Evolutionary conservation across 768 basidiomycete genomes (phyloP).

Genomic region (Collybia mongolica): DNA sequence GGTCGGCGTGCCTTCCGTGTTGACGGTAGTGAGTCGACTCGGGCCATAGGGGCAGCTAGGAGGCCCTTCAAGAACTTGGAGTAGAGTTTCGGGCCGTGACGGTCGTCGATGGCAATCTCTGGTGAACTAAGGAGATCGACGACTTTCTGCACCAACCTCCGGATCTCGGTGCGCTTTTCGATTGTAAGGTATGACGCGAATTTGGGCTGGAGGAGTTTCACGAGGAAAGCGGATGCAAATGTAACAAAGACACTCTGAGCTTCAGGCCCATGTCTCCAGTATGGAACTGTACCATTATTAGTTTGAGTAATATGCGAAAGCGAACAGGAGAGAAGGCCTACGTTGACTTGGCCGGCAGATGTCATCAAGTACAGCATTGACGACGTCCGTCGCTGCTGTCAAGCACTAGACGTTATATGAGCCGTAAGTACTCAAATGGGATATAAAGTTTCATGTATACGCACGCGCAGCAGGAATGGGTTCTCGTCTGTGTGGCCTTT

Average conservation of each 20-base stretch:
- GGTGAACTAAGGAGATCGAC: conserved; percentile 67
- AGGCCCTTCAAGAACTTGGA: conserved; percentile 76
- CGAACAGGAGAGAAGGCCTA: conserved; percentile 24
- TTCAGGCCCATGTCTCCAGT: conserved; percentile 74
- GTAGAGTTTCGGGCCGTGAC: conserved; percentile 79
- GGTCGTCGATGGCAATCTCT: conserved; percentile 75
- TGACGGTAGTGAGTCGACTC: conserved; percentile 23
- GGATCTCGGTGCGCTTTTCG: conserved; percentile 62
- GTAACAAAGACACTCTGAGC: conserved; percentile 78
- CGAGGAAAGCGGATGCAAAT: conserved; percentile 79
- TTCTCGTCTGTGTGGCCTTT: conserved; percentile 62
- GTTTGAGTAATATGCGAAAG: not conserved
- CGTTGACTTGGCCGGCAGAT: conserved; percentile 56
- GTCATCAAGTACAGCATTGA: conserved; percentile 57
- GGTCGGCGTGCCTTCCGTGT: conserved; percentile 10
- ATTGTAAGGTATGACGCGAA: conserved; percentile 59
- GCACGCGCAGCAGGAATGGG: conserved; percentile 62
- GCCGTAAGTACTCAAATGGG: not conserved
- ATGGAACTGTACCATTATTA: conserved; percentile 36
- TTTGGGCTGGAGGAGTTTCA: conserved; percentile 84
- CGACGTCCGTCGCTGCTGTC: conserved; percentile 63
- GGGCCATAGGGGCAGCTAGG: conserved; percentile 56
- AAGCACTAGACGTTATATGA: conserved; percentile 47
- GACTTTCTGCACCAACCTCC: conserved; percentile 59
- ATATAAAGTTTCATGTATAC: conserved; percentile 22